phyloP scores from a whole-genome alignment of 1,284 basidiomycete species.

The Rhodotorula sp. region DNA sequence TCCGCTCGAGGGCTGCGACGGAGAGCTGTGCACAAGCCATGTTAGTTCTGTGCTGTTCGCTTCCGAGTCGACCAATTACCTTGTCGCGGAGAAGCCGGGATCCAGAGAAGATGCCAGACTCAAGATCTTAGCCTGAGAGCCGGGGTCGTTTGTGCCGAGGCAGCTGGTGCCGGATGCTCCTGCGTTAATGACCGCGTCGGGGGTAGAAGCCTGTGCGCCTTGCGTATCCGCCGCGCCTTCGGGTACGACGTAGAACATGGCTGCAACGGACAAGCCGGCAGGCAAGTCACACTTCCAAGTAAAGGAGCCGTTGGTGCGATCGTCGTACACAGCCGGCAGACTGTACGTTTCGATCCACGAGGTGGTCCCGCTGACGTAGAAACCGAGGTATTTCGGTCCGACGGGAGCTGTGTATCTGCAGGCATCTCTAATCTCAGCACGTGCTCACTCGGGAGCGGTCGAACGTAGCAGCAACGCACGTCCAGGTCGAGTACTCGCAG shows the following conservation, averaged over 20 bases:
- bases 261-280: constrained; percentile 13
- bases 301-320: constrained; percentile 15
- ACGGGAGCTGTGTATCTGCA: constrained; percentile 17
- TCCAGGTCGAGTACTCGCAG: constrained; percentile 14
- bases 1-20: neutral
- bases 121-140: neutral
- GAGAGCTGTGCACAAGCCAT: neutral
- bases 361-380: constrained; percentile 10
- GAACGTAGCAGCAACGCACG: neutral
- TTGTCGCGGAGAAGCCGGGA: constrained; percentile 11
- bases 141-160: constrained; percentile 17
- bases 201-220: constrained; percentile 24
- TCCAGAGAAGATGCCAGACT: constrained; percentile 18
- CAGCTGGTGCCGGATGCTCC: constrained; percentile 7
- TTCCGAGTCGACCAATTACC: neutral
- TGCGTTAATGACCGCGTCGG: constrained; percentile 17
- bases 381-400: constrained; percentile 22
- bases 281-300: constrained; percentile 25
- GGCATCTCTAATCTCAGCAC: too few species aligned
- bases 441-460: neutral
- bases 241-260: constrained; percentile 23
- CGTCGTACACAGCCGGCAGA: constrained; percentile 12
- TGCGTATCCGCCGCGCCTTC: constrained; percentile 15
- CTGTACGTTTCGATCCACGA: constrained; percentile 21
- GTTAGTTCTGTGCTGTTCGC: neutral